phyloP scores from a whole-genome alignment of 768 basidiomycete genomes.

The Tricholoma sp. region DNA sequence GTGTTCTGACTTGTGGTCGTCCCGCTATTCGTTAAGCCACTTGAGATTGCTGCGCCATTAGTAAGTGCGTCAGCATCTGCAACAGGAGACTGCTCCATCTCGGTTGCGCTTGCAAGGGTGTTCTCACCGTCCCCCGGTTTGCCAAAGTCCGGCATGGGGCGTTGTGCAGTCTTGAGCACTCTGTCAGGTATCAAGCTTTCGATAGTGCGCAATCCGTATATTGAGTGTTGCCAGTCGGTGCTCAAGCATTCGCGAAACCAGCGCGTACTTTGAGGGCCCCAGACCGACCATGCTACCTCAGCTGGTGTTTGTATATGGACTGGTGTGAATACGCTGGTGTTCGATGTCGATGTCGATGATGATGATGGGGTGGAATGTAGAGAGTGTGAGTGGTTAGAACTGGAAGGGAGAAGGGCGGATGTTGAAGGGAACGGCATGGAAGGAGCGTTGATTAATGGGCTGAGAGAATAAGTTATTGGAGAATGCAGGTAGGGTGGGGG shows the following conservation, averaged over 20 bases:
- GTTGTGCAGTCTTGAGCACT: conserved; percentile 1
- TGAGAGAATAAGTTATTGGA: conserved; percentile 1
- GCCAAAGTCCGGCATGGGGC: neutral
- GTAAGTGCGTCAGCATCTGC: neutral
- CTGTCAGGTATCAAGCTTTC: conserved; percentile 30
- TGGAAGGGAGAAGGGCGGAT: neutral
- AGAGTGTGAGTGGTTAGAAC: neutral
- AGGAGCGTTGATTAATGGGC: conserved; percentile 1
- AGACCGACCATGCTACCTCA: conserved; percentile 40
- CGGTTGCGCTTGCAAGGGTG: neutral
- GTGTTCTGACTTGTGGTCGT: neutral
- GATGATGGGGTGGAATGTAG: neutral
- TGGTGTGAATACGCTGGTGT: neutral
- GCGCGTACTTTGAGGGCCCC: conserved; percentile 48
- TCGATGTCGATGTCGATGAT: neutral
- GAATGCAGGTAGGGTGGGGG: conserved; percentile 2
- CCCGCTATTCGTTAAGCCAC: neutral
- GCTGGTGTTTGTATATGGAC: conserved; percentile 1
- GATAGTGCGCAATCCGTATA: conserved; percentile 46
- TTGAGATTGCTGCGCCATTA: neutral
- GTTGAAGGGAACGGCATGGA: conserved; percentile 2
- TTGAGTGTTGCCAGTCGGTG: conserved; percentile 53
- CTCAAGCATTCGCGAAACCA: conserved; percentile 48
- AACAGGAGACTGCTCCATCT: neutral
- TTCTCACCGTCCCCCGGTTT: neutral